Percentiles rank a stretch among this genome's conserved stretches.
Evolutionary conservation across 2,329 filamentous ascomycete genomes (phyloP).

Genomic region (Calonectria hongkongensis): DNA sequence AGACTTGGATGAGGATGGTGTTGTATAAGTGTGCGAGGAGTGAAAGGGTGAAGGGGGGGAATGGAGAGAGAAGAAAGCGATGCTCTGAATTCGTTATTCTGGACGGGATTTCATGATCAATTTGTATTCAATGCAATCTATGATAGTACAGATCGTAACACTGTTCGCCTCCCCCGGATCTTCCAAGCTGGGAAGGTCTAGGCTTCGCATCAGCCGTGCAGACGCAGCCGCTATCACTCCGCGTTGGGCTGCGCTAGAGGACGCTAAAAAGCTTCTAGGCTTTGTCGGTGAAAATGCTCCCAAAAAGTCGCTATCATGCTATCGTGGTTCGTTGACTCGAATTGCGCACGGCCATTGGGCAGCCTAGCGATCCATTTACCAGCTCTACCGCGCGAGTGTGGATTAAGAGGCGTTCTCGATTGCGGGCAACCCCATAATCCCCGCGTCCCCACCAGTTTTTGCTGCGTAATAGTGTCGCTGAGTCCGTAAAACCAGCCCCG

Average conservation of each 20-base stretch:
- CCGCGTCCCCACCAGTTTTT: conserved; percentile 23
- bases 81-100: neutral
- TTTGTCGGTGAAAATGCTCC: conserved; percentile 21
- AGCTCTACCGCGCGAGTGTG: conserved; percentile 11
- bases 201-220: neutral
- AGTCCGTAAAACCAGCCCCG: conserved; percentile 2
- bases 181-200: conserved; percentile 1
- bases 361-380: neutral
- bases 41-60: neutral
- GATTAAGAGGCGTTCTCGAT: conserved; percentile 14
- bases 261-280: conserved; percentile 19
- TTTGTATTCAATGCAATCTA: neutral
- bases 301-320: neutral
- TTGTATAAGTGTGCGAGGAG: neutral
- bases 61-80: neutral
- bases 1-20: neutral
- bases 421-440: conserved; percentile 10
- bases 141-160: neutral
- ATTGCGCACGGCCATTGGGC: conserved; percentile 4
- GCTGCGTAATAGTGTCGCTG: conserved; percentile 22
- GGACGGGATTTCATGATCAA: neutral
- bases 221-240: conserved; percentile 4
- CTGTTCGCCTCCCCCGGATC: conserved; percentile 7
- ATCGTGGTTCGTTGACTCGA: neutral
- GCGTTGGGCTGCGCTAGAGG: neutral